Conservation (phyloP, 2,329 filamentous ascomycete genomes). For the Endothia cerciana region DNA sequence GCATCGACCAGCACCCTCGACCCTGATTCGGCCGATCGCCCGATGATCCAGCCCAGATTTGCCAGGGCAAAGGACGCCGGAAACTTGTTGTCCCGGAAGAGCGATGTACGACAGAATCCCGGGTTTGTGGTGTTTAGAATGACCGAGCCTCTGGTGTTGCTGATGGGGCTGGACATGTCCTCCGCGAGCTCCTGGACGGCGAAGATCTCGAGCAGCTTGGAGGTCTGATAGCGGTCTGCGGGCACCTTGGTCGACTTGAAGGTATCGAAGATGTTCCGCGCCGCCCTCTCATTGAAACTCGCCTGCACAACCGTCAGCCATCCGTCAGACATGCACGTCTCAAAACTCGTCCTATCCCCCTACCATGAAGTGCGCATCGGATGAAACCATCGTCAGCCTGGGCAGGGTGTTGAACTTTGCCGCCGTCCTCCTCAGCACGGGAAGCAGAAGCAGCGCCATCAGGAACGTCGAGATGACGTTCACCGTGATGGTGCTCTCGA, state of each 20-base stretch:
- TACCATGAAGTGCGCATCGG: slow-evolving; percentile 42
- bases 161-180: slow-evolving; percentile 30
- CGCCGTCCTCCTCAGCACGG: slow-evolving; percentile 44
- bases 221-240: slow-evolving; percentile 41
- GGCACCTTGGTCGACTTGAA: slow-evolving; percentile 37
- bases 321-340: slow-evolving; percentile 6
- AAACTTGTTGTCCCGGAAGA: slow-evolving; percentile 40
- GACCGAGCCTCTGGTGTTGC: slow-evolving; percentile 39
- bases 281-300: slow-evolving; percentile 40
- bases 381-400: slow-evolving; percentile 45
- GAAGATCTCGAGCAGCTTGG: slow-evolving; percentile 42
- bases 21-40: slow-evolving; percentile 44
- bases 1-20: slow-evolving; percentile 45
- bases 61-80: slow-evolving; percentile 16
- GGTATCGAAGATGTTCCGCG: slow-evolving; percentile 39
- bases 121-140: slow-evolving; percentile 46
- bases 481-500: slow-evolving; percentile 48
- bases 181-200: slow-evolving; percentile 41
- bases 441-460: slow-evolving; percentile 48
- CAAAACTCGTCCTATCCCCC: slow-evolving; percentile 6
- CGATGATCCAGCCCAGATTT: slow-evolving; percentile 33
- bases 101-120: slow-evolving; percentile 45
- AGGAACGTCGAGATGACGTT: slow-evolving; percentile 53
- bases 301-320: slow-evolving; percentile 34
- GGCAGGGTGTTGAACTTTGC: slow-evolving; percentile 39